phyloP scores from a whole-genome alignment of 768 basidiomycete species.

The Dentipellis sp. region DNA sequence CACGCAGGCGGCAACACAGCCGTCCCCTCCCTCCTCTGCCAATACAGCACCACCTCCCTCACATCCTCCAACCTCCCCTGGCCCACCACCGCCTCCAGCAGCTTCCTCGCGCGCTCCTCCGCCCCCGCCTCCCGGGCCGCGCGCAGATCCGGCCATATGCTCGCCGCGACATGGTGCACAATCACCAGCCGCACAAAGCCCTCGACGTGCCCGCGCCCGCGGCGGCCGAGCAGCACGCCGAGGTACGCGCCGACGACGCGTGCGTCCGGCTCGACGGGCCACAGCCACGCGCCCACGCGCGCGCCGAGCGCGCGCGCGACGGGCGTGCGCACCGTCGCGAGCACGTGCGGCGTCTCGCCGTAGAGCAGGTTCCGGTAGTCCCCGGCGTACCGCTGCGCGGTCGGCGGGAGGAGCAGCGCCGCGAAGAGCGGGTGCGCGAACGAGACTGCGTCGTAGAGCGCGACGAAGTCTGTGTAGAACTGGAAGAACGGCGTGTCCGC shows the following conservation, averaged over 20 bases:
- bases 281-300: conserved; percentile 54
- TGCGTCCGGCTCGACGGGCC: conserved; percentile 57
- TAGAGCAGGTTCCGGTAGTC: conserved; percentile 85
- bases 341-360: conserved; percentile 64
- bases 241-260: conserved; percentile 59
- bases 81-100: conserved; percentile 30
- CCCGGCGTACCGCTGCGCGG: conserved; percentile 62
- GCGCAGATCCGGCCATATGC: conserved; percentile 60
- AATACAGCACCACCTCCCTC: conserved; percentile 48
- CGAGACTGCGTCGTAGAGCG: conserved; percentile 85
- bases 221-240: conserved; percentile 34
- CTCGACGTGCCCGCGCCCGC: conserved; percentile 25
- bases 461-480: conserved; percentile 86
- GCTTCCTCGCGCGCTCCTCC: conserved; percentile 1
- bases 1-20: conserved; percentile 42
- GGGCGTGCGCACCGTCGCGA: conserved; percentile 48
- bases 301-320: conserved; percentile 42
- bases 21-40: conserved; percentile 30
- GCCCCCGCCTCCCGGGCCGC: not conserved
- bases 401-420: conserved; percentile 64
- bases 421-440: conserved; percentile 75
- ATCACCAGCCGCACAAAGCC: conserved; percentile 63
- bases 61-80: conserved; percentile 41
- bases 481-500: conserved; percentile 78
- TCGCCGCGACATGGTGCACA: conserved; percentile 69